Percentiles rank a stretch among this genome's conserved stretches.
Conservation (phyloP, 179 eudicot genomes). For the Gypsophila paniculata region DNA sequence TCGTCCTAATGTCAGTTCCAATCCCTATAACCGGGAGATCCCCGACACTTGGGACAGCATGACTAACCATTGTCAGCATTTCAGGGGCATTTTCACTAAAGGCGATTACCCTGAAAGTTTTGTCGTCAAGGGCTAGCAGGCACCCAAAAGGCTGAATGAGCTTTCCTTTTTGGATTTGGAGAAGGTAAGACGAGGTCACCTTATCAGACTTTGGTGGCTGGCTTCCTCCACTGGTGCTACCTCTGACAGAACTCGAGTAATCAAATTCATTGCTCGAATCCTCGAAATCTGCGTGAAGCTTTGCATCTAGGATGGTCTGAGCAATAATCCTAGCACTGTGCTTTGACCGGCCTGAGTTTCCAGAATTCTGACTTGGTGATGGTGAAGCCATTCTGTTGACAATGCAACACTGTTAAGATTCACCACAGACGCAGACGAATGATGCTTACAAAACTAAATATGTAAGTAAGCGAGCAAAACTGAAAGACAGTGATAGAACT, state of each 20-base stretch:
- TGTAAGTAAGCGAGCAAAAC: not conserved
- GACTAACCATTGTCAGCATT: conserved; percentile 85
- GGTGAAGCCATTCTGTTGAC: conserved; percentile 50
- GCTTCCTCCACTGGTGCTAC: conserved; percentile 26
- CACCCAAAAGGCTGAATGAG: conserved; percentile 88
- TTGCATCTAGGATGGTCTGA: conserved; percentile 81
- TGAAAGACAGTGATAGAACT: not conserved
- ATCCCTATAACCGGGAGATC: conserved; percentile 70
- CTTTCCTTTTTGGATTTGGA: conserved; percentile 88
- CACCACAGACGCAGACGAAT: not conserved
- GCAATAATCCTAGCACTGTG: conserved; percentile 70
- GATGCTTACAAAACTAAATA: not conserved
- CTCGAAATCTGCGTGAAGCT: conserved; percentile 84
- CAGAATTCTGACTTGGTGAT: conserved; percentile 55
- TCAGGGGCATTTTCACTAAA: conserved; percentile 91
- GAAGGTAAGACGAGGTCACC: conserved; percentile 78
- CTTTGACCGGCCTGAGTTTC: conserved; percentile 51
- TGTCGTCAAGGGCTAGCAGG: conserved; percentile 81
- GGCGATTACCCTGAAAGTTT: conserved; percentile 73
- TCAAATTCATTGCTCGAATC: conserved; percentile 71
- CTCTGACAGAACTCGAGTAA: conserved; percentile 77
- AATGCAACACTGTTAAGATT: not conserved
- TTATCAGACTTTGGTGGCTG: conserved; percentile 55
- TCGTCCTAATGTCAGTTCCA: conserved; percentile 77
- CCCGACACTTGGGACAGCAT: conserved; percentile 89